Percentiles rank a stretch among this genome's conserved stretches.
Evolutionary conservation across 164 flowering plant genomes (phyloP).

Genomic region (Annona squamosa): DNA sequence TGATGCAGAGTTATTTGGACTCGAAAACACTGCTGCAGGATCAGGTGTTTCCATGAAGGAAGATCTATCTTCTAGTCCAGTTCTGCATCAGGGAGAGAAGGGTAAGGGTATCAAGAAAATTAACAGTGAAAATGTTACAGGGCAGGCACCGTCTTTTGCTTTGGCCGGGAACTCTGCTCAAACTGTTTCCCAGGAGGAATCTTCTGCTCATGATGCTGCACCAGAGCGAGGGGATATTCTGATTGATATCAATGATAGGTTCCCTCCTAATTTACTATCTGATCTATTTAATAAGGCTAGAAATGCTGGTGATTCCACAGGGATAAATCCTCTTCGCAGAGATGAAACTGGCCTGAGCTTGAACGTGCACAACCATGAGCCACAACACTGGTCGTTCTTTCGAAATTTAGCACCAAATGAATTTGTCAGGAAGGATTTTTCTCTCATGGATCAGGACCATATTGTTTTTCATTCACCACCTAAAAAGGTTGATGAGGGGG

Average conservation of each 20-base stretch:
- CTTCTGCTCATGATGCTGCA: conserved; percentile 21
- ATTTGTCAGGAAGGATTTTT: conserved; percentile 50
- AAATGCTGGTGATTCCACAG: conserved; percentile 34
- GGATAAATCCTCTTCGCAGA: conserved; percentile 24
- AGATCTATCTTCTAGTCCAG: conserved; percentile 28
- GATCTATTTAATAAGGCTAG: conserved; percentile 66
- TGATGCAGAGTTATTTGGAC: conserved; percentile 19
- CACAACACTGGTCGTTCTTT: conserved; percentile 87
- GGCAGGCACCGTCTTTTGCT: conserved; percentile 20
- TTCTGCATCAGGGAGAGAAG: conserved; percentile 27
- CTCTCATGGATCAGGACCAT: conserved; percentile 82
- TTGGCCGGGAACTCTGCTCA: conserved; percentile 25
- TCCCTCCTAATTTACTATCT: conserved; percentile 81
- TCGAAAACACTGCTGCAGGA: conserved; percentile 11
- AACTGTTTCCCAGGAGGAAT: conserved; percentile 25
- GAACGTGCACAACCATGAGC: conserved; percentile 85
- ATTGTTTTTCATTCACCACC: conserved; percentile 39
- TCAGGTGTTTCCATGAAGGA: conserved; percentile 24
- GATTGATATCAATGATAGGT: conserved; percentile 83
- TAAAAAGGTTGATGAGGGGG: conserved; percentile 33
- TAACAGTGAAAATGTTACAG: conserved; percentile 12
- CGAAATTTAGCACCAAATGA: conserved; percentile 71
- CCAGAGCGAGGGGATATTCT: conserved; percentile 51
- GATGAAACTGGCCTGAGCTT: conserved; percentile 82
- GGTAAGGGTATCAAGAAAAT: conserved; percentile 14